Evolutionary conservation across 257 asterid genomes (phyloP), one percentile per base, ranked within the genome.

Genomic region (Capsicum chinense): DNA sequence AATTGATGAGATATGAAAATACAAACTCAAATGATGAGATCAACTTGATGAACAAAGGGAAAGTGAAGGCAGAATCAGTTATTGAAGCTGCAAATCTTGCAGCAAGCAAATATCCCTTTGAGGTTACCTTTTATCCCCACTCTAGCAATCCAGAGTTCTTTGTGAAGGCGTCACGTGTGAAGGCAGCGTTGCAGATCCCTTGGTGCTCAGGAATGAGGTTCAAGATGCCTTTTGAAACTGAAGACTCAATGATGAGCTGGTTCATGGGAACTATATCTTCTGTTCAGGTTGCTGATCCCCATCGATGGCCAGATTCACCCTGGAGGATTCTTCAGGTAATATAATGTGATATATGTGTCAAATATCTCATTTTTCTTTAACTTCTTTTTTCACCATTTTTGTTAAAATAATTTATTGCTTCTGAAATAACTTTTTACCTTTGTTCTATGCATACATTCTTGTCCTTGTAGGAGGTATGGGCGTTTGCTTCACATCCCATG

Each of bases 191-290:
- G 85, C 95, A 88, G 76, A 87, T 88, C 39, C 89, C 92, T 7
- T 96, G 99, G 99, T 90, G 94, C 91, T 78, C 98, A 0, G 99
- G 99, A 6, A 91, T 93, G 97, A 90, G 98, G 91, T 96, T 94
- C 86, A 96, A 94, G 87, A 96, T 96, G 99, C 87, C 98, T 0
- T 92, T 96, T 70, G 99, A 96, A 84, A 94, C 98, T 0, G 99
- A 96, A 88, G 99, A 96, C 85, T 93, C 98, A 0, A 88, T 97
- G 12, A 91, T 93, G 70, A 96, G 99, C 86, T 96, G 99, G 98
- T 96, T 93, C 85, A 92, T 96, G 97, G 99, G 99, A 66, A 96
- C 98, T 67, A 86, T 94, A 69, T 90, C 97, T 1, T 86, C 97
- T 0, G 97, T 86, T 73, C 98, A 94, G 83, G 93, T 90, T 81